A percentile compares a stretch with the other conserved stretches of the same genome.
Conservation (phyloP, 306 rosid genomes). For the Rosa rugosa region DNA sequence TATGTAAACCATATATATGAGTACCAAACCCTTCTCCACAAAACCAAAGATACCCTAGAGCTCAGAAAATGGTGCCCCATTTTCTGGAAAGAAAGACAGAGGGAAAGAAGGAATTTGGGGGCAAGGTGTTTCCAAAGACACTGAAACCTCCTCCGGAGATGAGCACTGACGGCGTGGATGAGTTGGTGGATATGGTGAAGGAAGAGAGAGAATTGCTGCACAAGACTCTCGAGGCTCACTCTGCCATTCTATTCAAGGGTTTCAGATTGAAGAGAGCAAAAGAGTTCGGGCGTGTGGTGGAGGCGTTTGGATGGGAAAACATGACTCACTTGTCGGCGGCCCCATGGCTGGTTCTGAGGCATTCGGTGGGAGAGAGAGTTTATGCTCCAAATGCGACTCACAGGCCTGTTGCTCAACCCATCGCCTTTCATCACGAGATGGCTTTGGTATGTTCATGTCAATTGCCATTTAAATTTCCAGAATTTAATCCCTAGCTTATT, state of each 20-base stretch:
- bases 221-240: neutral
- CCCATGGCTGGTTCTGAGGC: neutral
- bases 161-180: neutral
- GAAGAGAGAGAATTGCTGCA: neutral
- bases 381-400: neutral
- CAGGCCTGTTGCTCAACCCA: too few species aligned
- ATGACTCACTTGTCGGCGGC: neutral
- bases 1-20: too few species aligned
- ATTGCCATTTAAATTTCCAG: too few species aligned
- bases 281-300: neutral
- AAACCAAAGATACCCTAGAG: neutral
- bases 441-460: too few species aligned
- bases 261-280: neutral
- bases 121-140: neutral
- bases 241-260: neutral
- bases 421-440: too few species aligned
- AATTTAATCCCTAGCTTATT: too few species aligned
- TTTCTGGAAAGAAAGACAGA: neutral
- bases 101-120: neutral
- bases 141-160: neutral
- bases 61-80: neutral
- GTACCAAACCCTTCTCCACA: neutral
- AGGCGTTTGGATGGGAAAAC: slow-evolving; percentile 3
- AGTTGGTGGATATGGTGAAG: neutral
- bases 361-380: neutral